Conservation (phyloP, 2,329 filamentous ascomycete genomes). For the Penicillium sp. region DNA sequence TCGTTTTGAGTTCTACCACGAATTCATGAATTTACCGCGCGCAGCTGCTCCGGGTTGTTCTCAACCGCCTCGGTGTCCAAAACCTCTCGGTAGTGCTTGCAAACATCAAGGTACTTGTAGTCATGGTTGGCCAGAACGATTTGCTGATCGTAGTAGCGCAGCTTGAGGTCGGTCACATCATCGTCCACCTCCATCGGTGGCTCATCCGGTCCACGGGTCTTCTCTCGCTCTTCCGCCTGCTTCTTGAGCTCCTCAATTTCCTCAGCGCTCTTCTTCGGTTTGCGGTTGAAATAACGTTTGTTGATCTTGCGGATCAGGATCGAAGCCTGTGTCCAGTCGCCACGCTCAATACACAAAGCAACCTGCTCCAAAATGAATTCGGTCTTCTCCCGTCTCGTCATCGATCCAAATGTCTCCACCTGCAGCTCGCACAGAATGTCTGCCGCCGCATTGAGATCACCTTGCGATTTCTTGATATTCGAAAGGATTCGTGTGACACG, state of each 20-base stretch:
- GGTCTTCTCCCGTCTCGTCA: slow-evolving; percentile 96
- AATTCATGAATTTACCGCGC: slow-evolving; percentile 62
- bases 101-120: slow-evolving; percentile 93
- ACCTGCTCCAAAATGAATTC: slow-evolving; percentile 98
- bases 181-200: slow-evolving; percentile 74
- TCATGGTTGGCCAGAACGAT: slow-evolving; percentile 95
- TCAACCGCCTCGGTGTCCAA: slow-evolving; percentile 95
- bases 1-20: not conserved
- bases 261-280: slow-evolving; percentile 86
- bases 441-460: slow-evolving; percentile 83
- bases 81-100: slow-evolving; percentile 97
- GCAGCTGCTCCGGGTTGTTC: slow-evolving; percentile 80
- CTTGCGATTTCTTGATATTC: slow-evolving; percentile 95
- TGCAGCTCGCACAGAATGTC: slow-evolving; percentile 96
- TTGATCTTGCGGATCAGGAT: slow-evolving; percentile 97
- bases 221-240: slow-evolving; percentile 73
- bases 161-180: slow-evolving; percentile 93
- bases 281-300: slow-evolving; percentile 85
- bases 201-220: slow-evolving; percentile 74
- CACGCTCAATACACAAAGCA: slow-evolving; percentile 87
- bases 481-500: slow-evolving; percentile 93
- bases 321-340: slow-evolving; percentile 92
- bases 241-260: slow-evolving; percentile 89
- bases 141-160: slow-evolving; percentile 96
- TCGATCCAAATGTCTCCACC: slow-evolving; percentile 98